Percentiles rank a stretch among this genome's conserved stretches.
Conservation (phyloP, 1,284 basidiomycete genomes). For the Stygiomarasmius scandens region DNA sequence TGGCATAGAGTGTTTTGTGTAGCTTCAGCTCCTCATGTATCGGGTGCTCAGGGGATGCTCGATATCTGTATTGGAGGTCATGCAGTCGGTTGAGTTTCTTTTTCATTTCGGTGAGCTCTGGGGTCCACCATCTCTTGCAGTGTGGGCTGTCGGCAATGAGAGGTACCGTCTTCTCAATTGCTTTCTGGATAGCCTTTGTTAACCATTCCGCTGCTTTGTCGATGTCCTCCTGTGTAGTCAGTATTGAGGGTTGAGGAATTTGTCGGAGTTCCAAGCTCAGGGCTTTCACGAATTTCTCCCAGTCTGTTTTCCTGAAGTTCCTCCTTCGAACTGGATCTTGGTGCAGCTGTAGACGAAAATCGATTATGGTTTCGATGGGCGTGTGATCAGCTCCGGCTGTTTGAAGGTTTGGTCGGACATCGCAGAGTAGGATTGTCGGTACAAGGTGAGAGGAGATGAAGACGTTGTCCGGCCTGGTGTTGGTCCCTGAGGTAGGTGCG, state of each 20-base stretch:
- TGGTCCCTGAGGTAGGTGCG: constrained; percentile 27
- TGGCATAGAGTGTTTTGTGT: constrained; percentile 16
- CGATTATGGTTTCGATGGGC: constrained; percentile 1
- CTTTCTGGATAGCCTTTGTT: constrained; percentile 18
- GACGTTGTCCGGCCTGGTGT: constrained; percentile 37
- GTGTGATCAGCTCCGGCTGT: constrained; percentile 6
- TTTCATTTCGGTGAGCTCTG: constrained; percentile 21
- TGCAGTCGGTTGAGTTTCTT: constrained; percentile 16
- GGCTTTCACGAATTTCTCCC: neutral
- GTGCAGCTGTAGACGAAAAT: neutral
- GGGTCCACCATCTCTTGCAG: constrained; percentile 35
- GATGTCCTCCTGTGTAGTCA: constrained; percentile 7
- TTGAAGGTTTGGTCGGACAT: neutral
- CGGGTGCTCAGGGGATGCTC: constrained; percentile 18
- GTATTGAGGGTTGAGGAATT: neutral
- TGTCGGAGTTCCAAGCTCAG: neutral
- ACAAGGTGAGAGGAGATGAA: constrained; percentile 24
- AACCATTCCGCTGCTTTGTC: constrained; percentile 14
- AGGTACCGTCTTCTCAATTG: no score
- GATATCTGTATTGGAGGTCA: constrained; percentile 6
- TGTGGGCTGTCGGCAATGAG: no score
- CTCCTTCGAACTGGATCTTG: neutral
- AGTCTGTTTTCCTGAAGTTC: neutral
- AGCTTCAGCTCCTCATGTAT: constrained; percentile 22
- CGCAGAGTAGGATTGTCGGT: constrained; percentile 18